Percentiles rank a stretch among this genome's conserved stretches.
phyloP scores from a whole-genome alignment of 2,329 filamentous ascomycete genomes.

The Beauveria pseudobassiana region DNA sequence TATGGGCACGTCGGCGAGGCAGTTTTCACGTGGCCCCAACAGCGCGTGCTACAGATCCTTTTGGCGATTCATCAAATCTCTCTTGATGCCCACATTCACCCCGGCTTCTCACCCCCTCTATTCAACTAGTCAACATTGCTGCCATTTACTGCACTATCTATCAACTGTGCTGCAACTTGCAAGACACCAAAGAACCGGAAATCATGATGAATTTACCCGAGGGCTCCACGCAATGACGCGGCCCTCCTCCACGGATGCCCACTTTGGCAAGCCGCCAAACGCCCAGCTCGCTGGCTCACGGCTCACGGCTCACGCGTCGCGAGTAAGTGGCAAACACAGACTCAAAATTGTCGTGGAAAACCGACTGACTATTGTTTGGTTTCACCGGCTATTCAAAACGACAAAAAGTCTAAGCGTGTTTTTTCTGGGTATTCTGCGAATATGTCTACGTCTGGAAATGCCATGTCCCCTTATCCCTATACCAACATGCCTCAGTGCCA shows the following conservation, averaged over 20 bases:
- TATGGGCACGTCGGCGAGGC: background rate
- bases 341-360: background rate
- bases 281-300: background rate
- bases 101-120: background rate
- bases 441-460: background rate
- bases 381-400: background rate
- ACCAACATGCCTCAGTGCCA: background rate
- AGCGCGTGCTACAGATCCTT: too few species aligned
- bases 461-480: background rate
- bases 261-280: slow-evolving; percentile 1
- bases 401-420: background rate
- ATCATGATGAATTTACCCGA: background rate
- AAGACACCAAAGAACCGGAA: background rate
- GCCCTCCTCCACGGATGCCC: background rate
- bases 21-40: background rate
- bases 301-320: background rate
- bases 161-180: too few species aligned
- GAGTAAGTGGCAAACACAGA: background rate
- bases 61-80: too few species aligned
- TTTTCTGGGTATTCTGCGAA: background rate
- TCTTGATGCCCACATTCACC: background rate
- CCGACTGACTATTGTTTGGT: background rate
- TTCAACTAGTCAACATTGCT: background rate
- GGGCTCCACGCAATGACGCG: slow-evolving; percentile 9
- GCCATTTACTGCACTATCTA: background rate